Percentiles rank a stretch among this genome's conserved stretches.
These are phyloP conservation scores for Hamigera avellanea DNA, from an alignment of 495 filamentous ascomycete genomes.

Conservation along the genomic window DNA sequence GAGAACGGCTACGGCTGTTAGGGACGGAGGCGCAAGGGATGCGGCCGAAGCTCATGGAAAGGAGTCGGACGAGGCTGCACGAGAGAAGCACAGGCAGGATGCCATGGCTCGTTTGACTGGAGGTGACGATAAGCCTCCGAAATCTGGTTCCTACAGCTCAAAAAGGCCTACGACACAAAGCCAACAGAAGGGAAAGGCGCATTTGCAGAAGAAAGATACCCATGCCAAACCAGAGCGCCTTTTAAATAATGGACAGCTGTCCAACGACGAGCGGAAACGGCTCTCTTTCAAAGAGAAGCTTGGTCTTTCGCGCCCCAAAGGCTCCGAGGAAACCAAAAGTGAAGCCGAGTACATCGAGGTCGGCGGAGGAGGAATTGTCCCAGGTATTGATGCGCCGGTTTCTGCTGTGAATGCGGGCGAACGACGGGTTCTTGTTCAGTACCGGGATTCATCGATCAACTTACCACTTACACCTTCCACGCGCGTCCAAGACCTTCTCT, in stretches of 20 bases:
- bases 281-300: constrained; percentile 11
- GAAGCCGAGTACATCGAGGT: constrained; percentile 17
- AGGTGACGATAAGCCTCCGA: constrained; percentile 8
- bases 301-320: constrained; percentile 10
- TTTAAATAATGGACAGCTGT: constrained; percentile 1
- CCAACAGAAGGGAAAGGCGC: not conserved
- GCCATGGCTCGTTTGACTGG: constrained; percentile 29
- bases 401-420: constrained; percentile 79
- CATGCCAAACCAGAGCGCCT: constrained; percentile 1
- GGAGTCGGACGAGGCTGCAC: constrained; percentile 7
- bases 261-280: constrained; percentile 9
- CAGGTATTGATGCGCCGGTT: constrained; percentile 65
- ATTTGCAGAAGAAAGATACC: constrained; percentile 1
- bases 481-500: constrained; percentile 59
- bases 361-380: constrained; percentile 38
- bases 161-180: constrained; percentile 4
- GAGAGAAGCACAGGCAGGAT: constrained; percentile 25
- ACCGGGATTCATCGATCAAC: constrained; percentile 45
- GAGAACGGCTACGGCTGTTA: constrained; percentile 21
- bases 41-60: no score
- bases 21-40: constrained; percentile 6
- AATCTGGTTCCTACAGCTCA: constrained; percentile 11
- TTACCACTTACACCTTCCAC: constrained; percentile 64
- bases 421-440: constrained; percentile 58
- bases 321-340: constrained; percentile 2